Percentiles rank a stretch among this genome's conserved stretches.
These are phyloP conservation scores for Eucalyptus sp. DNA, from an alignment of 345 rosid species.

Conservation along the genomic window DNA sequence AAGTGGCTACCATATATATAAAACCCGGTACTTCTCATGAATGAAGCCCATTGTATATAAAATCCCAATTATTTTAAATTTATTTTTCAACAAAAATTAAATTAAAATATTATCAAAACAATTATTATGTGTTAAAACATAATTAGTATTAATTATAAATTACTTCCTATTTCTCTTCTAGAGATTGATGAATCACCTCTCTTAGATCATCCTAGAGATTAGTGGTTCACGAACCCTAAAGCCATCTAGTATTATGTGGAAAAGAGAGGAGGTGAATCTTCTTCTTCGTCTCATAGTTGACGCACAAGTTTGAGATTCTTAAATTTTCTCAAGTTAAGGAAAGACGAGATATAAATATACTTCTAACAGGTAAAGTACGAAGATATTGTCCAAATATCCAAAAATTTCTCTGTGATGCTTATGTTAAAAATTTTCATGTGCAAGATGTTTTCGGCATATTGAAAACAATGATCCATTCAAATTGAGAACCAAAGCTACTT, in stretches of 20 bases:
- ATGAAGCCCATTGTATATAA: too few relatives aligned
- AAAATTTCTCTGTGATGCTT: not conserved
- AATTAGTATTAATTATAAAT: too few relatives aligned
- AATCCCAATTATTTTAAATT: too few relatives aligned
- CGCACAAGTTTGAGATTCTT: not conserved
- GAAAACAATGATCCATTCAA: not conserved
- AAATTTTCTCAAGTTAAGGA: not conserved
- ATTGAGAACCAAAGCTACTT: not conserved
- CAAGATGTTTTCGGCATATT: not conserved
- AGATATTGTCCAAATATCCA: not conserved
- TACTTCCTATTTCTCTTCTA: not conserved
- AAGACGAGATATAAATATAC: not conserved
- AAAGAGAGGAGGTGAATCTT: not conserved
- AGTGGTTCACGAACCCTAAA: not conserved
- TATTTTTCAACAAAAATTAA: too few relatives aligned
- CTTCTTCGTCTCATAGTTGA: not conserved
- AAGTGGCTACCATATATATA: too few relatives aligned
- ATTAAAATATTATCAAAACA: too few relatives aligned
- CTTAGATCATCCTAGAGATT: not conserved
- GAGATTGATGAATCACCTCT: not conserved
- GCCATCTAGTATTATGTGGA: not conserved
- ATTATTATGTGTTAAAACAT: too few relatives aligned
- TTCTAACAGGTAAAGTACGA: not conserved
- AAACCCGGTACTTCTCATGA: too few relatives aligned
- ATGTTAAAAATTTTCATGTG: not conserved